Base-by-base conservation (phyloP, 2,329 filamentous ascomycete species). In the Ophiostoma sp. region DNA sequence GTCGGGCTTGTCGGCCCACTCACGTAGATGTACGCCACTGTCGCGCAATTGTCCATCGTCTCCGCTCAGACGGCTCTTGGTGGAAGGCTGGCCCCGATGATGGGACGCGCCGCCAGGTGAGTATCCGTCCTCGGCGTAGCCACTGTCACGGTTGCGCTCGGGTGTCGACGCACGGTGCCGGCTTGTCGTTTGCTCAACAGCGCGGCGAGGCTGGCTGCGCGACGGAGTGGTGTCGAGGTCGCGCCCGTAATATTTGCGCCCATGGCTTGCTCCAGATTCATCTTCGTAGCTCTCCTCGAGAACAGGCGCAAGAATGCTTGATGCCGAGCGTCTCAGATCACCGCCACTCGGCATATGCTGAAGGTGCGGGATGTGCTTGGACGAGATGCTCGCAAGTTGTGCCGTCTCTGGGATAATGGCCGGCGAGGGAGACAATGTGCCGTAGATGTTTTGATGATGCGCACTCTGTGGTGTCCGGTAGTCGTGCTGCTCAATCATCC, bases 21-120 rank as follows among this genome's bases (percentile, higher is more conserved):
- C 84, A 31, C 81, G 82, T 62, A 86, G 79, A 73, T 87, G 83
- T 39, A 87, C 82, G 35, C 84, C 86, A 76, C 86, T 88, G 74
- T 89, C 86, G 62, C 84, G 81, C 67, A 80, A 78, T 23, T 69
- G 68, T 39, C 77, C 75, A 39, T 80, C 78, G 27, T 67, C 66
- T 10, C 54, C 60, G 57, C 64, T 57, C 36, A 44, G 39, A 13
- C 68, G 52, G 13, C 62, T 70, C 23, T 62, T 62, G 57, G 13
- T 33, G 4, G 27, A 11, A 62, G 57, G 57, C 57, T 65, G 68
- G 35, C 39, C 44, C 17, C 68, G 57, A 5, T 31, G 44, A 39
- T 15, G 60, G 27, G 39, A 60, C 52, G 20, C 20, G n/a, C 20
- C 13, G 33, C 23, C 52, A 31, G 52, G 48, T 6, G 17, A 64